These are phyloP conservation scores for Trichophyton rubrum DNA, from an alignment of 2,329 filamentous ascomycete genomes.

Conservation along the genomic window DNA sequence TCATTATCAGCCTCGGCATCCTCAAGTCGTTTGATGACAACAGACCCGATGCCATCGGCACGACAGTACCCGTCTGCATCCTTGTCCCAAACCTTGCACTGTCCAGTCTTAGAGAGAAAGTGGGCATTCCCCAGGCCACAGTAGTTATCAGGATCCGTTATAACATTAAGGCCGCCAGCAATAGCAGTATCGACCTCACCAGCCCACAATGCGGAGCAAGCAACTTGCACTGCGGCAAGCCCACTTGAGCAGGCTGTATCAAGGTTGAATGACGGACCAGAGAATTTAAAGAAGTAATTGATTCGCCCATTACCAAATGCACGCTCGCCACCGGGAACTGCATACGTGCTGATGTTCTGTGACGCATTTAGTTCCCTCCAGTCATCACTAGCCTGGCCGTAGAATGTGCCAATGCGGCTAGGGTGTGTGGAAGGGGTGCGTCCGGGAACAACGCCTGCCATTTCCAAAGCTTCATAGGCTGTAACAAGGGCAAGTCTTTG, in stretches of 20 bases:
- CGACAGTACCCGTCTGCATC: constrained; percentile 33
- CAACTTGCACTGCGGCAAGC: constrained; percentile 11
- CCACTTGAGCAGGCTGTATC: constrained; percentile 15
- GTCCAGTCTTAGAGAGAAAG: constrained; percentile 22
- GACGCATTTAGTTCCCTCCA: constrained; percentile 62
- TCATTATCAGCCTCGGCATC: constrained; percentile 32
- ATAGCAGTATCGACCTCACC: constrained; percentile 12
- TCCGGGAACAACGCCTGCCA: constrained; percentile 65
- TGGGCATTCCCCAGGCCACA: constrained; percentile 21
- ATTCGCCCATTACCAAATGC: constrained; percentile 43
- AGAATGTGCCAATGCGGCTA: constrained; percentile 29
- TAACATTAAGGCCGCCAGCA: constrained; percentile 21
- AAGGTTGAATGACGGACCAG: constrained; percentile 11
- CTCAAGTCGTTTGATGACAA: constrained; percentile 31
- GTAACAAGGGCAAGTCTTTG: constrained; percentile 64
- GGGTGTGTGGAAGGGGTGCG: constrained; percentile 49
- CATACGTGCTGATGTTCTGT: constrained; percentile 55
- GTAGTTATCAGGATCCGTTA: constrained; percentile 15
- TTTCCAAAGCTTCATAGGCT: constrained; percentile 70
- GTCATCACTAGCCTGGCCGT: constrained; percentile 70
- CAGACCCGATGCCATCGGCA: constrained; percentile 30
- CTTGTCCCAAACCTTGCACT: constrained; percentile 22
- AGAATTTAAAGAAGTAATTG: constrained; percentile 11
- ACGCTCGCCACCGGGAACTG: constrained; percentile 50
- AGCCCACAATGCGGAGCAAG: constrained; percentile 12